Evolutionary conservation across 1,139 yeast genomes (phyloP), one percentile per base, ranked within the genome.

Genomic region (Kodamaea ohmeri): DNA sequence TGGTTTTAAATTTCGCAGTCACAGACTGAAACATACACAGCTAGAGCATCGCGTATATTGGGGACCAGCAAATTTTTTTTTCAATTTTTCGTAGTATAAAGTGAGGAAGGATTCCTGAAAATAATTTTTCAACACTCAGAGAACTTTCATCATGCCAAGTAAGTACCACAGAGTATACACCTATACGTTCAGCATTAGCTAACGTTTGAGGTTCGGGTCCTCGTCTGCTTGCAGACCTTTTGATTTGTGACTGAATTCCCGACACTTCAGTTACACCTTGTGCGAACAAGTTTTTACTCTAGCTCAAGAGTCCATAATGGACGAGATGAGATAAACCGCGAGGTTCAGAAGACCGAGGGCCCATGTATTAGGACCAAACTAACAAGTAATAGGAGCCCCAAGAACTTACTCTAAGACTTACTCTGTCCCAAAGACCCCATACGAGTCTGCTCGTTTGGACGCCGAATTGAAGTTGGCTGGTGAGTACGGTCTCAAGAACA

Each of bases 401-500:
- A 86, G 96, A 82, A 87, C 95, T 71, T 84, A 89, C 87, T 90
- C 97, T 63, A 92, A 92, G 90, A 92, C 98, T 66, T 90, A 87
- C 88, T 76, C 97, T 67, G 96, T 90, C 72, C 98, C 98, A 80
- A 88, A 88, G 84, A 88, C 95, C 74, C 97, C 96, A 53, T 92
- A 84, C 81, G 98, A 92, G 78, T 86, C 95, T 59, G 94, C 96
- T 73, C 96, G 98, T 84, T 84, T 92, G 75, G 98, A 92, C 67
- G 88, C 96, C 71, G 98, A 94, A 79, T 86, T 92, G 73, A 89
- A 92, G 78, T 86, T 92, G 67, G 97, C 95, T 65, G 98, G 98
- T 82, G 98, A 92, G 78, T 92, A 76, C 85, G 99, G 98, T 82
- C 85, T 92, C 71, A 90, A 89, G 81, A 92, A 94, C 97, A 92